phyloP scores from a whole-genome alignment of 2,329 filamentous ascomycete genomes.

The Microdochium nivale region DNA sequence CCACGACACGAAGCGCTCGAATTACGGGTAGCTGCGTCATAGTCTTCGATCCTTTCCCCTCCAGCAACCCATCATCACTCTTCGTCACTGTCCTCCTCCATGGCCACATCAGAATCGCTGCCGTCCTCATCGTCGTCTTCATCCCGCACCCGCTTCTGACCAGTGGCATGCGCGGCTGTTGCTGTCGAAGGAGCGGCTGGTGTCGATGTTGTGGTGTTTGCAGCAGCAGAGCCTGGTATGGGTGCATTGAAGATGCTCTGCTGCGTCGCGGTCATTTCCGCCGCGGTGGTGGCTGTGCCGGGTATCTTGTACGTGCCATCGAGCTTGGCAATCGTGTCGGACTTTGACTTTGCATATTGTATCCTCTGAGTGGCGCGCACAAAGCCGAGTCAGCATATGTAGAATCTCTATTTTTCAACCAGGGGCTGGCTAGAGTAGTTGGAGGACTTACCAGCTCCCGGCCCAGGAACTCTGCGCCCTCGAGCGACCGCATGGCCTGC shows the following conservation, averaged over 20 bases:
- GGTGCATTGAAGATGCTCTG: constrained; percentile 73
- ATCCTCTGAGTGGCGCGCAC: too few species aligned
- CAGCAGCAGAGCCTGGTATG: constrained; percentile 37
- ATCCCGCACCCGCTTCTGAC: constrained; percentile 64
- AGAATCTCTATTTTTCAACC: too few species aligned
- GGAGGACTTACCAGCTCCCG: constrained; percentile 64
- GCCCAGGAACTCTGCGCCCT: constrained; percentile 81
- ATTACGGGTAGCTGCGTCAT: not conserved
- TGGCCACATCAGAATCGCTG: constrained; percentile 50
- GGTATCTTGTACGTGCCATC: constrained; percentile 82
- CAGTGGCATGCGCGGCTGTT: constrained; percentile 45
- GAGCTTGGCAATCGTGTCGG: constrained; percentile 79
- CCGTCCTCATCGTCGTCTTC: constrained; percentile 59
- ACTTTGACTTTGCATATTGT: constrained; percentile 82
- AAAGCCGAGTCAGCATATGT: not conserved
- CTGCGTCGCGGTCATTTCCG: constrained; percentile 64
- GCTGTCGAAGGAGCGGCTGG: constrained; percentile 40
- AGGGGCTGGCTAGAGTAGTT: not conserved
- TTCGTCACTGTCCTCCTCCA: constrained; percentile 62
- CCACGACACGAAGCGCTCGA: not conserved
- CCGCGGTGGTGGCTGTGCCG: constrained; percentile 39
- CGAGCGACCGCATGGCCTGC: constrained; percentile 82
- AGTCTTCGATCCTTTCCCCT: not conserved
- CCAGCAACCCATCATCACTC: constrained; percentile 52
- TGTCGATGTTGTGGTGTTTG: constrained; percentile 21